Conservation (phyloP, 495 filamentous ascomycete genomes). For the Penicillium ucsense region DNA sequence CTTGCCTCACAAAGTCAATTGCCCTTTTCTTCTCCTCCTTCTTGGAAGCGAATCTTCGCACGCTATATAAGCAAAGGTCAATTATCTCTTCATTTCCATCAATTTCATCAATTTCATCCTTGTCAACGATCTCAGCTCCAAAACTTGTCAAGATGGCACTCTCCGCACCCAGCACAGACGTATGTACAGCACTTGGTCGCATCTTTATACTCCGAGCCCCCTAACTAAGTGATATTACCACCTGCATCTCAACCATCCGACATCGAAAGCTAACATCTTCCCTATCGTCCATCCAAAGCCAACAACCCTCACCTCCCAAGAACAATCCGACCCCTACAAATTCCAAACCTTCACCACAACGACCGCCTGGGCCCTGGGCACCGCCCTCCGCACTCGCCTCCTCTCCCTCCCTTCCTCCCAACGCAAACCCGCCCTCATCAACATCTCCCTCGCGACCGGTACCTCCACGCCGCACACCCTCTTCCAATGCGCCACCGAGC, state of each 20-base stretch:
- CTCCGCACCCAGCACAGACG: constrained; percentile 27
- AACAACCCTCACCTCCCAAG: constrained; percentile 38
- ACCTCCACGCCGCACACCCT: constrained; percentile 43
- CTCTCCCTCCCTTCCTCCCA: constrained; percentile 36
- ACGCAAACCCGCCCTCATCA: constrained; percentile 50
- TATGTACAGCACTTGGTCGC: constrained; percentile 8
- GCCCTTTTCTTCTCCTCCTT: neutral
- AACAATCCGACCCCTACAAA: constrained; percentile 38
- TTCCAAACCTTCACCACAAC: constrained; percentile 54
- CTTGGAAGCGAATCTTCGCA: neutral
- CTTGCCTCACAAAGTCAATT: neutral
- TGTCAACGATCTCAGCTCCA: too few species aligned
- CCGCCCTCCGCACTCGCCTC: constrained; percentile 51
- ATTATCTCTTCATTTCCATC: too few species aligned
- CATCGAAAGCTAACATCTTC: constrained; percentile 2
- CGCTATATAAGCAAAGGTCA: neutral
- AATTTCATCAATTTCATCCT: too few species aligned
- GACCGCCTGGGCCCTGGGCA: constrained; percentile 59
- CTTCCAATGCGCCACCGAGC: constrained; percentile 48
- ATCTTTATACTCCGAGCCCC: neutral
- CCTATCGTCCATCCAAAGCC: constrained; percentile 18
- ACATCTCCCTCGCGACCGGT: constrained; percentile 43
- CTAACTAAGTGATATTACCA: neutral
- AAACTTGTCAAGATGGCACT: constrained; percentile 22
- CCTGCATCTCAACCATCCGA: neutral